Evolutionary conservation across 257 asterid genomes (phyloP).

Genomic region (Ocimum tenuiflorum): DNA sequence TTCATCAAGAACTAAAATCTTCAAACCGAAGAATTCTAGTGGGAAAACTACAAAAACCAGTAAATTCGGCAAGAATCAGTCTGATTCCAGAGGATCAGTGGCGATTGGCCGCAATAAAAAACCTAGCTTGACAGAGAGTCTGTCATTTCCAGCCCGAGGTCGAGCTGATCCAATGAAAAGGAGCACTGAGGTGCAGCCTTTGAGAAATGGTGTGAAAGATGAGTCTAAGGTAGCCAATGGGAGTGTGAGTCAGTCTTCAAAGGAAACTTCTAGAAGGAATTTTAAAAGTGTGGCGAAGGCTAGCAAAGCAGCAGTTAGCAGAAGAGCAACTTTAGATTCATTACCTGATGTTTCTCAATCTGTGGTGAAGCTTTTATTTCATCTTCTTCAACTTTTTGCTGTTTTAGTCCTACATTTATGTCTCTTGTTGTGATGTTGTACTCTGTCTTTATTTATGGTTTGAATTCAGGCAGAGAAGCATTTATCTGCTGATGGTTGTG

Average conservation of each 20-base stretch:
- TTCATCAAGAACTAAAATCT: conserved; percentile 25
- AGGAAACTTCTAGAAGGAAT: neutral
- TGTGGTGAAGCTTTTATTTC: conserved; percentile 19
- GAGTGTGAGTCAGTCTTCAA: neutral
- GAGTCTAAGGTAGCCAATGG: conserved; percentile 19
- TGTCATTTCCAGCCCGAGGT: conserved; percentile 48
- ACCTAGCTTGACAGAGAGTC: conserved; percentile 44
- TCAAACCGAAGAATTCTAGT: conserved; percentile 10
- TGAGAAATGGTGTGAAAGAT: conserved; percentile 23
- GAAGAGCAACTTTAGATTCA: conserved; percentile 38
- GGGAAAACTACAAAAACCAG: conserved; percentile 23
- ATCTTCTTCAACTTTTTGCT: neutral
- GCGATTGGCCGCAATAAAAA: conserved; percentile 37
- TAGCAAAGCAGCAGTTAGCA: conserved; percentile 18
- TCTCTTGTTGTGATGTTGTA: neutral
- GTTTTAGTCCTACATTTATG: neutral
- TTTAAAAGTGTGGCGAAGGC: conserved; percentile 20
- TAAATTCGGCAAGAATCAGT: conserved; percentile 34
- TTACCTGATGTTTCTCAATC: conserved; percentile 37
- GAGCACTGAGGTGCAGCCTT: conserved; percentile 35
- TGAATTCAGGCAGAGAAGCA: conserved; percentile 38
- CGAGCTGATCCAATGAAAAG: conserved; percentile 41
- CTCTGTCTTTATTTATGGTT: neutral
- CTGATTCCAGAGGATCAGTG: conserved; percentile 33
- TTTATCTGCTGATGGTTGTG: conserved; percentile 27